Evolutionary conservation across 768 basidiomycete species (phyloP), one percentile per base, ranked within the genome.

Genomic region (Phylloporus sp.): DNA sequence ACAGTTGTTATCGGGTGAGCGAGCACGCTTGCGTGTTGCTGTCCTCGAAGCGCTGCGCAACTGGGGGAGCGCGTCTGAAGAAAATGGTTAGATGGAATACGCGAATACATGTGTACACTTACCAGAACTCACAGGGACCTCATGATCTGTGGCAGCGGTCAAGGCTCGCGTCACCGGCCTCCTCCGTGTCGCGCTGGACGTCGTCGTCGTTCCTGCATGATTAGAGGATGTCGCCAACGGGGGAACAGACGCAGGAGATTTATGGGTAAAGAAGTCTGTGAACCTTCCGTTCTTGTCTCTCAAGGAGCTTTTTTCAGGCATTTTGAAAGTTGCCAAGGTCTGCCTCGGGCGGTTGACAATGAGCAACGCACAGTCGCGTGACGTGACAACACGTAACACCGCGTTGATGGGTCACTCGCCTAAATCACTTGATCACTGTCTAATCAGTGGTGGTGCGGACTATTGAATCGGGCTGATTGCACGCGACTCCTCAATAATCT

Each of bases 211-310:
- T 32, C 21, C 41, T 21, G 33, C 8, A 14, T 20, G 6, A 7
- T 9, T 9, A 10, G 55, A 47, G 31, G 52, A 45, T 28, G 43
- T 38, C 17, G 38, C 42, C 26, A 18, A 26, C 10, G 51, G 63
- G 14, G 49, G 56, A 44, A 50, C 38, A 23, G 49, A 41, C 6
- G 55, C 47, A 28, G 62, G 57, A 1, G 58, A 49, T 54, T 52
- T 69, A 33, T 67, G 70, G 29, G 61, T 23, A 46, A 80, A 80
- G 54, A 75, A 81, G 31, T 76, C 70, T 7, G 75, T 76, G 21
- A 81, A 43, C 22, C 50, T 69, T 31, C 48, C 58, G 50, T 58
- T 59, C 21, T 49, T 50, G 40, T 52, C 38, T 48, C 50, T 52
- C 39, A 20, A 17, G 0, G 48, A 23, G 7, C 49, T 42, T 61